Evolutionary conservation across 306 rosid species (phyloP), one percentile per base, ranked within the genome.

Genomic region (Myrica gale): DNA sequence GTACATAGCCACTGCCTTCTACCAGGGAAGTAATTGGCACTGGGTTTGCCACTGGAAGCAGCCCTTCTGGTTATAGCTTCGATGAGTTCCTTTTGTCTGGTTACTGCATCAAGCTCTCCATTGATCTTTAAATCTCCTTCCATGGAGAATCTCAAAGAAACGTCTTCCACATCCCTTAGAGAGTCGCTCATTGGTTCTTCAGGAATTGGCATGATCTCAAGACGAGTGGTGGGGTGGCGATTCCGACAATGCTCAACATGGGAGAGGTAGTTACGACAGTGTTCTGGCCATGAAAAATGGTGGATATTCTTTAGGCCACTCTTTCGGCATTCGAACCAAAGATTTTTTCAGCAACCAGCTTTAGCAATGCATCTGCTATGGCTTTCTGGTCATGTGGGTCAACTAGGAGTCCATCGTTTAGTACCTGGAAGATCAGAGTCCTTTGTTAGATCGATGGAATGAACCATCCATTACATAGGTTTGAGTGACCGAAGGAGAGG

Each of bases 381-480:
- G 91, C 90, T 75, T 88, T 84, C 74, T 88, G 93, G 81, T 92
- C 93, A 80, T 92, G 97, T 60, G 97, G 97, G 72, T 92, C 97
- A 70, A 90, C 73, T 72, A 92, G 80, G 68, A 90, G 89, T 47
- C 97, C 97, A 69, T 92, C 88, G 86, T 84, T 87, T 70, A 90
- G 84, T 74, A 87, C 84, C 97, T 92, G 84, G 46, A 37, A 74
- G 26, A 32, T 62, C 44, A 75, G 56, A 72, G 67, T 39, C 61
- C 74, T 7, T 20, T 12, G 4, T 77, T 72, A 82, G 52, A 43
- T 57, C 23, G 7, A 11, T 48, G 19, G 26, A 71, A 41, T 42
- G 9, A n/a, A 5, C 50, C 17, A 17, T 39, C 19, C 44, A 37
- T 62, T 61, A 23, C n/a, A 5, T 54, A n/a, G 26, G 13, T 51